Evolutionary conservation across 129 eudicot species (phyloP).

Genomic region (Mikania micrantha): DNA sequence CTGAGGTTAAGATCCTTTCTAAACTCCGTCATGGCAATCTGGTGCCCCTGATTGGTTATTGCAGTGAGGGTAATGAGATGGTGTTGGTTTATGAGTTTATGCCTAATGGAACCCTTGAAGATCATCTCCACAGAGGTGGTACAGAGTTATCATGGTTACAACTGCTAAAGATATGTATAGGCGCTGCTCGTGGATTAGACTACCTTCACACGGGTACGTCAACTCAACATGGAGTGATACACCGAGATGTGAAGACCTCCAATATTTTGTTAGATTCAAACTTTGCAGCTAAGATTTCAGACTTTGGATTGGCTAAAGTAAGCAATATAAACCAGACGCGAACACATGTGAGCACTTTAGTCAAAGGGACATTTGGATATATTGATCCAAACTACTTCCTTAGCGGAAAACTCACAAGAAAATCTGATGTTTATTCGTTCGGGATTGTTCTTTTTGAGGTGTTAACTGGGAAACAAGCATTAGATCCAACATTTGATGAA

Average conservation of each 20-base stretch:
- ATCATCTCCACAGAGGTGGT: constrained; percentile 5
- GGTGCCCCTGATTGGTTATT: constrained; percentile 27
- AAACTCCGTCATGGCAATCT: constrained; percentile 28
- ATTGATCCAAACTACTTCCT: constrained; percentile 29
- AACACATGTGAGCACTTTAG: constrained; percentile 29
- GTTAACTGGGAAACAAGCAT: constrained; percentile 19
- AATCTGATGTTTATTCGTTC: constrained; percentile 28
- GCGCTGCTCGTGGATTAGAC: constrained; percentile 48
- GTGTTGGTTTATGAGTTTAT: constrained; percentile 21
- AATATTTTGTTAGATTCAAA: constrained; percentile 43
- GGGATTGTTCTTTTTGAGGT: constrained; percentile 30
- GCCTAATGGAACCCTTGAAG: constrained; percentile 25
- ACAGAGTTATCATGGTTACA: constrained; percentile 34
- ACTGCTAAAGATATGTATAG: constrained; percentile 36
- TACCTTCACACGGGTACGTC: constrained; percentile 44
- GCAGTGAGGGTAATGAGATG: constrained; percentile 14
- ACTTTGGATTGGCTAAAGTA: constrained; percentile 49
- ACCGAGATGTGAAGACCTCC: constrained; percentile 43
- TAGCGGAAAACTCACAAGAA: constrained; percentile 19
- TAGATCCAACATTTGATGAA: constrained; percentile 32
- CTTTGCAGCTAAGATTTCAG: constrained; percentile 31
- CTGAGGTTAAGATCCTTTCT: constrained; percentile 20
- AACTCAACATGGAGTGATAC: constrained; percentile 32
- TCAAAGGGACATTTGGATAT: constrained; percentile 53
- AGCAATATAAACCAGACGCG: not conserved